Conservation (phyloP, 441 rosid genomes). For the Aleurites moluccanus region DNA sequence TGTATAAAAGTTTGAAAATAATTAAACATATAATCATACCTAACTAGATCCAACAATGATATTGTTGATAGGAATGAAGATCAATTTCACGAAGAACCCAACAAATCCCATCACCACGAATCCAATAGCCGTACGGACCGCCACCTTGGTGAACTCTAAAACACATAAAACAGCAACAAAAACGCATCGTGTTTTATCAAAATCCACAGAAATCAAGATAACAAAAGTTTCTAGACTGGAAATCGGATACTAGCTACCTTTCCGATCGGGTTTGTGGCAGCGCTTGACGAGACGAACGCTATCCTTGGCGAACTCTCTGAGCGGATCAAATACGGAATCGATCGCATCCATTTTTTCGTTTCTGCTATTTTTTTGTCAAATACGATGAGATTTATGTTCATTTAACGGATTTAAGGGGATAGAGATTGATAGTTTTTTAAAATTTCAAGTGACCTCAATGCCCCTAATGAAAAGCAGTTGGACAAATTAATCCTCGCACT, state of each 20-base stretch:
- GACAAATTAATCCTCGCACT: neutral
- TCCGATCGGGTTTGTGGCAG: constrained; percentile 95
- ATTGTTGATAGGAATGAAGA: constrained; percentile 85
- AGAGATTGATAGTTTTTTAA: neutral
- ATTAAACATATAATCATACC: neutral
- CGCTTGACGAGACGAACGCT: constrained; percentile 87
- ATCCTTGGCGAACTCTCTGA: constrained; percentile 81
- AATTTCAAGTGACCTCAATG: neutral
- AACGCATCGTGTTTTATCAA: neutral
- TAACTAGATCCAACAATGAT: constrained; percentile 73
- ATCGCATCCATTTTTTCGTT: constrained; percentile 56
- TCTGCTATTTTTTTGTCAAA: neutral
- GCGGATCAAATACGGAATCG: constrained; percentile 65
- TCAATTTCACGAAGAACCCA: constrained; percentile 81
- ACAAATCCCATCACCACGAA: constrained; percentile 90
- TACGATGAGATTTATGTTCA: neutral
- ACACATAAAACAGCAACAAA: neutral
- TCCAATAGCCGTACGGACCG: constrained; percentile 78
- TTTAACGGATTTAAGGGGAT: neutral
- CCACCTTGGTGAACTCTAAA: constrained; percentile 79
- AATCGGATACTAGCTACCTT: constrained; percentile 39
- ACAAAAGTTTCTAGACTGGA: no score
- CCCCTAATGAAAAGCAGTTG: neutral
- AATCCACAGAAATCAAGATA: neutral
- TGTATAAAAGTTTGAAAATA: neutral